Conservation (phyloP, 2,329 filamentous ascomycete genomes). For the Zymoseptoria brevis region DNA sequence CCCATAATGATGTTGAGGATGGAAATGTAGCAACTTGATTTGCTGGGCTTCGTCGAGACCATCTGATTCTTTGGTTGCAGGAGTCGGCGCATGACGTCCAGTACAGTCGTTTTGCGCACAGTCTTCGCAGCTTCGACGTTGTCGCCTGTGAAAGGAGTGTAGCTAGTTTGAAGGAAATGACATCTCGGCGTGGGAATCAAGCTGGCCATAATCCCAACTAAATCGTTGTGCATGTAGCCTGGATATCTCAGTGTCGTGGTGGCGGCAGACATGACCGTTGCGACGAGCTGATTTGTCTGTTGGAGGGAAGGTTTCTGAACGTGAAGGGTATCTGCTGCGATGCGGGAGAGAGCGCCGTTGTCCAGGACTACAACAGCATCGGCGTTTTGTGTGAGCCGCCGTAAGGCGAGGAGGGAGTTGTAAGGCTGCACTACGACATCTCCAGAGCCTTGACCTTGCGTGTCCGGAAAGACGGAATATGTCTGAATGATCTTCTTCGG, state of each 20-base stretch:
- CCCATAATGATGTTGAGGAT: conserved; percentile 99
- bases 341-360: conserved; percentile 86
- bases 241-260: conserved; percentile 95
- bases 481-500: conserved; percentile 99
- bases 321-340: conserved; percentile 88
- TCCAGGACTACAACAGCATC: conserved; percentile 97
- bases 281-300: conserved; percentile 92
- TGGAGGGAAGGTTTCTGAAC: conserved; percentile 93
- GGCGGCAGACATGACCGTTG: conserved; percentile 96
- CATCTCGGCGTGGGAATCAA: conserved; percentile 93
- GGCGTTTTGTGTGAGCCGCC: conserved; percentile 86
- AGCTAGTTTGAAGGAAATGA: conserved; percentile 97
- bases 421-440: conserved; percentile 98
- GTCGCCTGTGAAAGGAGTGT: conserved; percentile 94
- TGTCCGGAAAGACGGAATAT: conserved; percentile 97
- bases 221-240: conserved; percentile 99
- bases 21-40: conserved; percentile 98
- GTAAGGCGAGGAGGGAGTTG: conserved; percentile 89
- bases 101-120: conserved; percentile 91
- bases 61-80: conserved; percentile 98
- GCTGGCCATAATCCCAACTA: conserved; percentile 91
- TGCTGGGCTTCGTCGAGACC: conserved; percentile 91
- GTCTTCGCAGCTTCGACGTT: conserved; percentile 96
- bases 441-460: conserved; percentile 58
- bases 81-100: conserved; percentile 93